phyloP scores from a whole-genome alignment of 2,329 filamentous ascomycete genomes.

The Chaetothyriales sp. region DNA sequence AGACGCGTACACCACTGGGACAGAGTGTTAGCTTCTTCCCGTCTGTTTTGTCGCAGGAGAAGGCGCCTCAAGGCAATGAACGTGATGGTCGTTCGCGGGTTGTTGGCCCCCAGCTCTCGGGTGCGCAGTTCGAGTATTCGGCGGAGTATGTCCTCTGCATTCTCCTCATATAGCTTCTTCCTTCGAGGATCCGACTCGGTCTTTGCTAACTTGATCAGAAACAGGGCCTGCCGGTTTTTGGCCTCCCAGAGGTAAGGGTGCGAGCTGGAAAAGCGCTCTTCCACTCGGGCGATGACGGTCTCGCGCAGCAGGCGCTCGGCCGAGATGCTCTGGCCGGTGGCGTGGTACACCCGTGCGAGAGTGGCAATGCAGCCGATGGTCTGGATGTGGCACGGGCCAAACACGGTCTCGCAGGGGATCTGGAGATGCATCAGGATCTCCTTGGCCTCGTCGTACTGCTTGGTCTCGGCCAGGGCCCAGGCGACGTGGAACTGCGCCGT shows the following conservation, averaged over 20 bases:
- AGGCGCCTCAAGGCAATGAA: conserved; percentile 6
- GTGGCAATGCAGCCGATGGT: conserved; percentile 9
- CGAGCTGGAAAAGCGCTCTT: conserved; percentile 6
- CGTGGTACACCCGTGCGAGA: conserved; percentile 6
- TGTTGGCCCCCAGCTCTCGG: conserved; percentile 6
- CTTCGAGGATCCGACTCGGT: conserved; percentile 1
- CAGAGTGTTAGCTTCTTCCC: conserved; percentile 4
- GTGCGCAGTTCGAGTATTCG: conserved; percentile 6
- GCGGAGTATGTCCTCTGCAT: conserved; percentile 8
- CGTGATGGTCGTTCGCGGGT: conserved; percentile 7
- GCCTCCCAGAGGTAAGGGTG: conserved; percentile 12
- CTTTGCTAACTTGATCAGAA: conserved; percentile 7
- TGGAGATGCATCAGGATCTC: conserved; percentile 2
- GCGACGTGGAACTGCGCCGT: conserved; percentile 8
- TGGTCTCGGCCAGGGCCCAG: conserved; percentile 9
- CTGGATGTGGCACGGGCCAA: conserved; percentile 7
- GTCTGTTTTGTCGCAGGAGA: conserved; percentile 4
- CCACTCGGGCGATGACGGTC: conserved; percentile 3
- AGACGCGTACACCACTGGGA: conserved; percentile 5
- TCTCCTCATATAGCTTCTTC: background rate
- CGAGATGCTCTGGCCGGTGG: conserved; percentile 3
- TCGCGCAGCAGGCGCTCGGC: conserved; percentile 6
- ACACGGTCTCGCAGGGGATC: conserved; percentile 2
- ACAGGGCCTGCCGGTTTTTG: conserved; percentile 10
- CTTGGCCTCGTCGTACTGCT: conserved; percentile 3